Evolutionary conservation across 2,329 filamentous ascomycete species (phyloP).

Genomic region (Epichloe gansuensis): DNA sequence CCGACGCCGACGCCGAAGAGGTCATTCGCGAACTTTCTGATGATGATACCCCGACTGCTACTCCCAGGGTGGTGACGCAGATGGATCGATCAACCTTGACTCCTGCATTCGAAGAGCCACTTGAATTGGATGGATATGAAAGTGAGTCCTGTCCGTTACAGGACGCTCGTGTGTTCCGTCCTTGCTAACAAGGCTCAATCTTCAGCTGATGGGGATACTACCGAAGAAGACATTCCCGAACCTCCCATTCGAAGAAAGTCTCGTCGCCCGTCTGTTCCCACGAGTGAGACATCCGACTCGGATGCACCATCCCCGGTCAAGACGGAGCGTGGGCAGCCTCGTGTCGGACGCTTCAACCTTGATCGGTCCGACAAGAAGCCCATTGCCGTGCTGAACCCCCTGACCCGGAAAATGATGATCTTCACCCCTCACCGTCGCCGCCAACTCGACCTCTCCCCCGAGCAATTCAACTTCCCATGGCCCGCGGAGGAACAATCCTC

Average conservation of each 20-base stretch:
- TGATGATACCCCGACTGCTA: constrained; percentile 30
- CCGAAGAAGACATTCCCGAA: constrained; percentile 44
- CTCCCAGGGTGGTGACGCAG: constrained; percentile 24
- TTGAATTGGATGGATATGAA: constrained; percentile 44
- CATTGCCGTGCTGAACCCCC: constrained; percentile 44
- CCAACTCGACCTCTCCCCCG: constrained; percentile 41
- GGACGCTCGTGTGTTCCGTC: constrained; percentile 1
- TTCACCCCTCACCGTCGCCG: constrained; percentile 41
- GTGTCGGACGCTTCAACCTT: constrained; percentile 40
- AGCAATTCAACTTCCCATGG: constrained; percentile 39
- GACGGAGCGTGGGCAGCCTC: constrained; percentile 37
- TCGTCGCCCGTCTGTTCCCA: constrained; percentile 24
- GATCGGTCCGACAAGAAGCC: constrained; percentile 43
- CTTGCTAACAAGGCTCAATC: constrained; percentile 7
- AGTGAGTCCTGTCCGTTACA: constrained; percentile 33
- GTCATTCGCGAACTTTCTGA: constrained; percentile 24
- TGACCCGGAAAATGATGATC: constrained; percentile 49
- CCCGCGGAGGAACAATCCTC: constrained; percentile 27
- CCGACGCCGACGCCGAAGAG: constrained; percentile 32
- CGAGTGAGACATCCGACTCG: constrained; percentile 35
- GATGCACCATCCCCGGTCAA: constrained; percentile 35
- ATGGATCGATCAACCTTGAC: constrained; percentile 13
- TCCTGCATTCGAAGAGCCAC: constrained; percentile 20
- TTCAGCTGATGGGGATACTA: constrained; percentile 47
- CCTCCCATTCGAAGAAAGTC: constrained; percentile 35